Conservation (phyloP, 208 protist genomes). For the Balamuthia mandrillaris region DNA sequence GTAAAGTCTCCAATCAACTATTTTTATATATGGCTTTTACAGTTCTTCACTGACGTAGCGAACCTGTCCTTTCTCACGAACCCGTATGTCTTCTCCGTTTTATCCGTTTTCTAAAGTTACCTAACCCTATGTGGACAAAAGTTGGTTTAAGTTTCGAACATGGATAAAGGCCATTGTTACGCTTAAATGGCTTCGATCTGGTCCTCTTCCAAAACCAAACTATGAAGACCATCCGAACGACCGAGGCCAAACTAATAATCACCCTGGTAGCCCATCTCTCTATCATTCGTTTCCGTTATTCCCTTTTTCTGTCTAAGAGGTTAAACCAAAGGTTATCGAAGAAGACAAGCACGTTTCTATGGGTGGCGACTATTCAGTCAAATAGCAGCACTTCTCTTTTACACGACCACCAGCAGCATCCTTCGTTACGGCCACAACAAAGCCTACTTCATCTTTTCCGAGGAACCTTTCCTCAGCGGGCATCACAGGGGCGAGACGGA, state of each 20-base stretch:
- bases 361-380: constrained; percentile 42
- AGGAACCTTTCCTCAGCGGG: too few relatives aligned
- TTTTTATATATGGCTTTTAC: constrained; percentile 34
- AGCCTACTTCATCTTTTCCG: constrained; percentile 24
- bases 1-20: constrained; percentile 32
- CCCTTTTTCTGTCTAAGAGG: background rate
- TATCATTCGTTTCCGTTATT: background rate
- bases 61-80: constrained; percentile 49
- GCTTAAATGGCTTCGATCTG: background rate
- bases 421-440: constrained; percentile 44
- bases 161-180: constrained; percentile 3
- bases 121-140: background rate
- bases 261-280: background rate
- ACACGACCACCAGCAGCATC: background rate
- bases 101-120: background rate
- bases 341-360: constrained; percentile 43
- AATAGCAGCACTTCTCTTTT: constrained; percentile 17
- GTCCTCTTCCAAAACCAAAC: background rate
- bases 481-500: too few relatives aligned
- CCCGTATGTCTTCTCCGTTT: background rate
- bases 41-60: constrained; percentile 37
- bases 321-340: constrained; percentile 19
- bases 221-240: constrained; percentile 40
- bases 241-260: constrained; percentile 48
- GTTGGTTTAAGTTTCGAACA: constrained; percentile 23